Base-by-base conservation (phyloP, 2,329 filamentous ascomycete species). In the Hypoxylon sp. region DNA sequence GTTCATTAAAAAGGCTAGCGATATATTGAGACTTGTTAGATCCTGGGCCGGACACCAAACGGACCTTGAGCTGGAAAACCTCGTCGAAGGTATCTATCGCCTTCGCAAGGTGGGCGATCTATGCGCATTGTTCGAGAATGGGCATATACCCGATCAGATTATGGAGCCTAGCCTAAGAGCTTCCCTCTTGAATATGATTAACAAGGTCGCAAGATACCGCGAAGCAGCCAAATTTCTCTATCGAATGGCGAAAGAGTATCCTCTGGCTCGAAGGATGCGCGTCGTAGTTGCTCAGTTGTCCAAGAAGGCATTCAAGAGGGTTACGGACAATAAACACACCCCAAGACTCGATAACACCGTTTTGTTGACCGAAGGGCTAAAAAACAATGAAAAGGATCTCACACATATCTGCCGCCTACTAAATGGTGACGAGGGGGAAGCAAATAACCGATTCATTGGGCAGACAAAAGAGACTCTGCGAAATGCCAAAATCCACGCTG, bases 401-500 rank as follows among this genome's bases (percentile, higher is more conserved):
- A n/a, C n/a, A 7, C 7, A 23, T 0, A 63, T 70, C 4, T 63
- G 38, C 21, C 19, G 3, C 17, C 43, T 69, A 0, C 38, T 67
- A 10, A n/a, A 69, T 5, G 19, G 21, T 13, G 57, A 19, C 1
- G n/a, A 64, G 5, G 17, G 38, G 2, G 6, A 53, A 2, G 71
- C 65, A 4, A 57, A 61, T 14, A 5, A 48, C 0, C 32, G 28
- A 2, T 74, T 76, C 2, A 10, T 60, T 52, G 9, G 36, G 1
- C 61, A 71, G 10, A 56, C 74, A 10, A 61, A 50, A 5, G 59
- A 59, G 5, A 74, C 65, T 0, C 46, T 75, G 1, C 30, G 56
- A 2, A 69, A 76, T 1, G 75, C 74, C n/a, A 82, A 79, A 53
- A 77, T 86, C 23, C 84, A 87, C 65, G 84, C 84, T 3, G 83